Evolutionary conservation across 306 rosid species (phyloP).

Genomic region (Alnus glutinosa): DNA sequence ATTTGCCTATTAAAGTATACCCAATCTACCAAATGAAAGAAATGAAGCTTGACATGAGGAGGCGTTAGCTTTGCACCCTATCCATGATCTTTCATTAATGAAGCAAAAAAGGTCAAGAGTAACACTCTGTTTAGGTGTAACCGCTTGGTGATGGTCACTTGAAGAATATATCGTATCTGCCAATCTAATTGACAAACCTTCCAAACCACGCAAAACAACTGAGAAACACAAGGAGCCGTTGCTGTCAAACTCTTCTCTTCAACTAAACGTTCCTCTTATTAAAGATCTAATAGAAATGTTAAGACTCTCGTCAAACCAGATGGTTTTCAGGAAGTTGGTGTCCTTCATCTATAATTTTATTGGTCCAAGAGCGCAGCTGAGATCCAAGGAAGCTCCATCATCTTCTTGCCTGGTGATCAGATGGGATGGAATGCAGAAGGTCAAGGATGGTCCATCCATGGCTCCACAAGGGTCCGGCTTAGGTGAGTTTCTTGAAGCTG

Average conservation of each 20-base stretch:
- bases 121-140: conserved; percentile 77
- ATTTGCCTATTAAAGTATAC: too few relatives aligned
- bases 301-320: conserved; percentile 26
- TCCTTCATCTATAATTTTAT: conserved; percentile 47
- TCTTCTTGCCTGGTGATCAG: conserved; percentile 28
- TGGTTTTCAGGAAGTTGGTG: conserved; percentile 50
- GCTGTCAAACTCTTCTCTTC: conserved; percentile 22
- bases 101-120: conserved; percentile 63
- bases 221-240: conserved; percentile 31
- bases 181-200: conserved; percentile 48
- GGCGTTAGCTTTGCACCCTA: conserved; percentile 10
- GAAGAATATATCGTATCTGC: conserved; percentile 14
- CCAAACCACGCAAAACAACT: conserved; percentile 54
- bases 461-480: conserved; percentile 22
- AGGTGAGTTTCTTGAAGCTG: conserved; percentile 25
- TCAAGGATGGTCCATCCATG: conserved; percentile 30
- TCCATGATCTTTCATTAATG: background rate
- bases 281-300: conserved; percentile 34
- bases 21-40: background rate
- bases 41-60: conserved; percentile 4
- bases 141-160: conserved; percentile 37
- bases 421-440: conserved; percentile 9
- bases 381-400: conserved; percentile 33
- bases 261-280: conserved; percentile 32
- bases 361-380: conserved; percentile 32